Percentiles rank a stretch among this genome's conserved stretches.
Evolutionary conservation across 2,329 filamentous ascomycete species (phyloP).

Genomic region (Amauroascus niger): DNA sequence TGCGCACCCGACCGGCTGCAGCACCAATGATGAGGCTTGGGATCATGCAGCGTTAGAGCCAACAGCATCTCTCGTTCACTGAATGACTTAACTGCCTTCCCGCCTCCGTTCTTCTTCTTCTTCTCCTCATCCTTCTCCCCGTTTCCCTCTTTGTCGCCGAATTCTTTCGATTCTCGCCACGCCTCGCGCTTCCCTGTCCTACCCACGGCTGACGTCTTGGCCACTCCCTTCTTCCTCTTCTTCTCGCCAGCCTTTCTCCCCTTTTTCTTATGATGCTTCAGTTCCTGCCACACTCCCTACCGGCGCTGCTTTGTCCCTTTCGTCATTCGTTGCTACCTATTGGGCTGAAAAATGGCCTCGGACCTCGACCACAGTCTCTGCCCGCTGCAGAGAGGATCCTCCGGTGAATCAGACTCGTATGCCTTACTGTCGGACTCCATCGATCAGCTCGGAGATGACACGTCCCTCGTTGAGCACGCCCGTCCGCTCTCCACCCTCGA

Average conservation of each 20-base stretch:
- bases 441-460: background rate
- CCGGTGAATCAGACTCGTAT: conserved; percentile 5
- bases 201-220: too few relatives aligned
- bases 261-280: conserved; percentile 12
- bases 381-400: background rate
- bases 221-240: too few relatives aligned
- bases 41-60: conserved; percentile 7
- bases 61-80: conserved; percentile 1
- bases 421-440: background rate
- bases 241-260: background rate
- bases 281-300: background rate
- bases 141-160: background rate
- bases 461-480: background rate
- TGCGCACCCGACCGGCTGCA: background rate
- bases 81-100: background rate
- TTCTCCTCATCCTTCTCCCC: background rate
- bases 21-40: conserved; percentile 5
- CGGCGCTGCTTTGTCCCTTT: background rate
- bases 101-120: background rate
- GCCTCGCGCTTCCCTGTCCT: background rate
- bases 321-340: background rate
- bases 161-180: background rate
- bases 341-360: conserved; percentile 2
- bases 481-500: conserved; percentile 42
- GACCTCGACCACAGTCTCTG: conserved; percentile 4